These are phyloP conservation scores for Tinospora cordifolia DNA, from an alignment of 164 flowering plant species.

Conservation along the genomic window DNA sequence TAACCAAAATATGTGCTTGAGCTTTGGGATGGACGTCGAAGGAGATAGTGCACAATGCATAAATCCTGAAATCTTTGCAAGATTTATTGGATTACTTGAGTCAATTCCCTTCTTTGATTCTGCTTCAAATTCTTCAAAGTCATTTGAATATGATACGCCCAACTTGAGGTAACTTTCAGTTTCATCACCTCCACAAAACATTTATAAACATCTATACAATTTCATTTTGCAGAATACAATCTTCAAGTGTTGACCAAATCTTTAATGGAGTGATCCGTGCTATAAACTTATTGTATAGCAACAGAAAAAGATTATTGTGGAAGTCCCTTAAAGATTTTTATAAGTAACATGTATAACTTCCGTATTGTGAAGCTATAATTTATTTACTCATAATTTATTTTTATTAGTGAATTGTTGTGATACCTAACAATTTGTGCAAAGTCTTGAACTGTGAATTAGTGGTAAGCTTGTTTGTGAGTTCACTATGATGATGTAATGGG, in stretches of 20 bases:
- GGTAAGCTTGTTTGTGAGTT: no score
- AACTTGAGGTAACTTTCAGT: conserved; percentile 38
- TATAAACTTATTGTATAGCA: no score
- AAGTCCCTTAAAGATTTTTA: no score
- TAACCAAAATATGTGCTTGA: conserved; percentile 42
- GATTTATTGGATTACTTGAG: conserved; percentile 66
- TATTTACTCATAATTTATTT: no score
- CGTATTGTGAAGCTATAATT: no score
- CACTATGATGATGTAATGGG: no score
- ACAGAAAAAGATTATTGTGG: no score
- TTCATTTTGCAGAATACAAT: not conserved
- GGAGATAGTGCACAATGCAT: conserved; percentile 52
- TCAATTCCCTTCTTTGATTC: conserved; percentile 65
- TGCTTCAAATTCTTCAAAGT: conserved; percentile 35
- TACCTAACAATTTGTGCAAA: no score
- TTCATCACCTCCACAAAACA: not conserved
- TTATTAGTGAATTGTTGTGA: no score
- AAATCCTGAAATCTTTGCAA: conserved; percentile 66
- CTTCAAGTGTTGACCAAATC: not conserved
- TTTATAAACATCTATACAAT: not conserved
- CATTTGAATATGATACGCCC: conserved; percentile 36
- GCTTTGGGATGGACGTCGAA: conserved; percentile 39
- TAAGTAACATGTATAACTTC: no score
- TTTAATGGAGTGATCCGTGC: no score
- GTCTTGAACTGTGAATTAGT: no score